These are phyloP conservation scores for Aspergillus sojae DNA, from an alignment of 2,329 filamentous ascomycete species.

Conservation along the genomic window DNA sequence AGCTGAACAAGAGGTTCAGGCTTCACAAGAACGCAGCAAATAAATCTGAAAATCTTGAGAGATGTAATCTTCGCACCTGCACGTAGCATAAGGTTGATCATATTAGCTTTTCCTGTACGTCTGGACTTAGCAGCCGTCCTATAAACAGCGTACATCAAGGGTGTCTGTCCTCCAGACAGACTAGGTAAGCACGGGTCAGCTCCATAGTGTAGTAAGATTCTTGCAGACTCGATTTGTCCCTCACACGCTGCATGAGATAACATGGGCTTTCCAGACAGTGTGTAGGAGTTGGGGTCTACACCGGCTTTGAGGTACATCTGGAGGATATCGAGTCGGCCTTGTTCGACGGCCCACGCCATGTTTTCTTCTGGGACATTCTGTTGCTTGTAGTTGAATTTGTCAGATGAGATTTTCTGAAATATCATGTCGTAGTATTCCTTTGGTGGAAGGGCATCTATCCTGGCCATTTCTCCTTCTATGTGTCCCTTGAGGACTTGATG, in stretches of 20 bases:
- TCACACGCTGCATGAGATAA: neutral
- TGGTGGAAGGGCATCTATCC: neutral
- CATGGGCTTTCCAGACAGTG: neutral
- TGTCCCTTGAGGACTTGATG: neutral
- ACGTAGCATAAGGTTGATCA: neutral
- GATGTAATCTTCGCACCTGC: neutral
- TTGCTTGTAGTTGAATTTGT: neutral
- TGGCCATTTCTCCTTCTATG: neutral
- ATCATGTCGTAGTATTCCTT: neutral
- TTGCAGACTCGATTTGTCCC: neutral
- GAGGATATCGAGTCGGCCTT: neutral
- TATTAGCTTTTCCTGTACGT: accelerated
- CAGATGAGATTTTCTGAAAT: neutral
- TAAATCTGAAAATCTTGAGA: neutral
- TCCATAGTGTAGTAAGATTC: neutral
- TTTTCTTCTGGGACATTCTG: neutral
- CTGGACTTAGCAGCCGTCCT: neutral
- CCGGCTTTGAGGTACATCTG: neutral
- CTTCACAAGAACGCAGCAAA: neutral
- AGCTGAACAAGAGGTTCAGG: neutral
- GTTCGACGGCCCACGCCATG: neutral
- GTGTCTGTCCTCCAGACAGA: neutral
- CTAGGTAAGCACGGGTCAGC: neutral
- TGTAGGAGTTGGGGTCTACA: neutral
- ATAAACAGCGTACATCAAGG: neutral